phyloP scores from a whole-genome alignment of 805 yeast species.

The Saturnispora diversa region DNA sequence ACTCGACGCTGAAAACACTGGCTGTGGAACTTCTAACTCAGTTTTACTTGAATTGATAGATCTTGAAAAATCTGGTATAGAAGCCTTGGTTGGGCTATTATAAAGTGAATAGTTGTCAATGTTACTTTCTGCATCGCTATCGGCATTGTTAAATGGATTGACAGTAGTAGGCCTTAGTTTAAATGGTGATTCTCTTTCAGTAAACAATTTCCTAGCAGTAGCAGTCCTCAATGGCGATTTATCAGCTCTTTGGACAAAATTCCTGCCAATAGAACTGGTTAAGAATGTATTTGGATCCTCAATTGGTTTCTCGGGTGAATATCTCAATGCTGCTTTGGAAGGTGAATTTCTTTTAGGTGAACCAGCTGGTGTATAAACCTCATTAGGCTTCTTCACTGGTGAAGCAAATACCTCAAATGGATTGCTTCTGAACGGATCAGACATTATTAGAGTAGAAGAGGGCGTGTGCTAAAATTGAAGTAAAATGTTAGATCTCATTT shows the following conservation, averaged over 20 bases:
- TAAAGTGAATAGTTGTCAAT: constrained; percentile 28
- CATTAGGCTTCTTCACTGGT: constrained; percentile 28
- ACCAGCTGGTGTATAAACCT: constrained; percentile 24
- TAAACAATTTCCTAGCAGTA: constrained; percentile 60
- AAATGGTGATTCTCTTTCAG: constrained; percentile 65
- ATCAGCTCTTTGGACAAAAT: constrained; percentile 30
- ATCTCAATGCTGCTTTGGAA: constrained; percentile 32
- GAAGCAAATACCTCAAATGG: constrained; percentile 25
- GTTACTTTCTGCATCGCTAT: constrained; percentile 29
- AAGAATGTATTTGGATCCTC: constrained; percentile 25
- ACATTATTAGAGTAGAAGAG: constrained; percentile 6
- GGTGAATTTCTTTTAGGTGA: constrained; percentile 31
- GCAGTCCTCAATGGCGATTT: constrained; percentile 19
- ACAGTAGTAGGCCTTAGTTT: constrained; percentile 46
- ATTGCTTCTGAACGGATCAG: constrained; percentile 25
- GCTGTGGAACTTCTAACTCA: constrained; percentile 55
- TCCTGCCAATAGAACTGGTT: constrained; percentile 33
- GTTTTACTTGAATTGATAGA: constrained; percentile 32
- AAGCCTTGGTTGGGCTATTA: constrained; percentile 21
- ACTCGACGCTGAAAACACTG: constrained; percentile 54
- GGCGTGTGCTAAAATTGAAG: not conserved
- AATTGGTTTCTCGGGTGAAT: constrained; percentile 38
- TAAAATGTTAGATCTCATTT: constrained; percentile 7
- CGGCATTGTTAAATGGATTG: constrained; percentile 36
- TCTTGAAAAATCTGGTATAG: constrained; percentile 26